Percentiles rank a stretch among this genome's conserved stretches.
Conservation (phyloP, 305 asterid genomes). For the Plantago lanceolata region DNA sequence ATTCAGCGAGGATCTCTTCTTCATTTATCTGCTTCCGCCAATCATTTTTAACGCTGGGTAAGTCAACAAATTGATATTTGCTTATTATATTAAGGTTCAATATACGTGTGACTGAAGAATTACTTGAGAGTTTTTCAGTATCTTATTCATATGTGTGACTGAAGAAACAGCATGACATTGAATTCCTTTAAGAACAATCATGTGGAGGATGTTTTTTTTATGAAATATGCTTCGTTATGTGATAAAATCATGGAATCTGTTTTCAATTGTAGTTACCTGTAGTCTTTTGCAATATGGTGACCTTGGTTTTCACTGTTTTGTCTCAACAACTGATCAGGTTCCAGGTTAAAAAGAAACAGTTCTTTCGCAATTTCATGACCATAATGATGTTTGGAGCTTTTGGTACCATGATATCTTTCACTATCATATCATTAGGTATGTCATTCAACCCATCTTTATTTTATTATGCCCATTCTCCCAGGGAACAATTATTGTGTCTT, state of each 20-base stretch:
- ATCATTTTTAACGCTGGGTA: constrained; percentile 97
- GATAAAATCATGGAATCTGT: constrained; percentile 1
- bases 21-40: constrained; percentile 94
- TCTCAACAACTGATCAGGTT: constrained; percentile 49
- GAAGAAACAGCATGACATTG: background rate
- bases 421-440: constrained; percentile 77
- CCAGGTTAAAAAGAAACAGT: constrained; percentile 92
- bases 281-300: constrained; percentile 19
- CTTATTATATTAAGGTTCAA: no score
- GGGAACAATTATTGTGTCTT: constrained; percentile 14
- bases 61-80: no score
- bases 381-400: constrained; percentile 83
- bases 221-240: constrained; percentile 6
- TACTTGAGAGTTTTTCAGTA: background rate
- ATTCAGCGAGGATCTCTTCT: constrained; percentile 87
- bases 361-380: constrained; percentile 84
- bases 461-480: background rate
- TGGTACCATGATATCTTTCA: constrained; percentile 79
- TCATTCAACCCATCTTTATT: constrained; percentile 25
- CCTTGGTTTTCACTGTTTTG: constrained; percentile 23
- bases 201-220: constrained; percentile 4
- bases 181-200: background rate
- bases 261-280: constrained; percentile 10
- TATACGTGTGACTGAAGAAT: no score
- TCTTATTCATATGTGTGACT: background rate